phyloP scores from a whole-genome alignment of 805 yeast genomes.

The Debaryomyces prosopidis region DNA sequence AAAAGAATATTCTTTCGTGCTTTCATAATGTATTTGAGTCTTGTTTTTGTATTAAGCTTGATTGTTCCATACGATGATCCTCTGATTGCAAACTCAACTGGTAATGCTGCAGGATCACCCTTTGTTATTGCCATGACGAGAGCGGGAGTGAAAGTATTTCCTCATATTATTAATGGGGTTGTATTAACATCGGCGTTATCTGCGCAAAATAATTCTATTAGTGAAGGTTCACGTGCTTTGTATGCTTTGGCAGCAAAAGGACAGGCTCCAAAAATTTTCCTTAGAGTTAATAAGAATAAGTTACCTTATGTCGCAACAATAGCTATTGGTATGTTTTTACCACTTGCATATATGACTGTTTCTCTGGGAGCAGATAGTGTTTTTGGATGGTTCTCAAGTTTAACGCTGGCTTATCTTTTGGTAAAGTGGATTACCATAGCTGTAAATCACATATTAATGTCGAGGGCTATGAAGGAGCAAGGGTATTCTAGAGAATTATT shows the following conservation, averaged over 20 bases:
- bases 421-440: conserved; percentile 32
- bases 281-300: conserved; percentile 31
- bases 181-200: conserved; percentile 42
- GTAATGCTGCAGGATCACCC: conserved; percentile 36
- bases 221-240: conserved; percentile 31
- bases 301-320: conserved; percentile 21
- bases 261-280: conserved; percentile 37
- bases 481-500: conserved; percentile 28
- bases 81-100: conserved; percentile 23
- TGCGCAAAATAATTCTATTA: conserved; percentile 33
- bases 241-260: conserved; percentile 38
- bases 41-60: conserved; percentile 33
- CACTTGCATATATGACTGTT: conserved; percentile 35
- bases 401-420: conserved; percentile 26
- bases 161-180: conserved; percentile 38
- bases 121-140: conserved; percentile 41
- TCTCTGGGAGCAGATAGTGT: conserved; percentile 24
- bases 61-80: conserved; percentile 31
- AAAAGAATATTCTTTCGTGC: conserved; percentile 18
- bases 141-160: conserved; percentile 33
- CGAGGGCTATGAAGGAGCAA: conserved; percentile 41
- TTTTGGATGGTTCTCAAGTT: conserved; percentile 35
- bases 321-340: conserved; percentile 29
- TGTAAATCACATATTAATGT: conserved; percentile 27
- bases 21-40: conserved; percentile 19